Percentiles rank a stretch among this genome's conserved stretches.
These are phyloP conservation scores for Cordyceps javanica DNA, from an alignment of 2,329 filamentous ascomycete genomes.

Conservation along the genomic window DNA sequence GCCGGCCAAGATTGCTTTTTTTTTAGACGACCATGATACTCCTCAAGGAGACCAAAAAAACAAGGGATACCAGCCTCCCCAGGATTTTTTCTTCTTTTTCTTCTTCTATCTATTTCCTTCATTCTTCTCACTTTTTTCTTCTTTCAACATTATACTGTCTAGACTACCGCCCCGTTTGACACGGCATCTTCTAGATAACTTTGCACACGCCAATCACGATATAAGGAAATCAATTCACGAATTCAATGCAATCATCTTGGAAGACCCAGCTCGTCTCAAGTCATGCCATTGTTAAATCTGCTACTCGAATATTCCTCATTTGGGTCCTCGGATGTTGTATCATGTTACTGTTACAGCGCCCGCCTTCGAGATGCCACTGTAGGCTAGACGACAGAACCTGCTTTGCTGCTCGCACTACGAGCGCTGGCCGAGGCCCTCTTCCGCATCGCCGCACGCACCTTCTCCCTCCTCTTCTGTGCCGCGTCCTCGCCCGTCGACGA, in stretches of 20 bases:
- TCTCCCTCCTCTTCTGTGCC: slow-evolving; percentile 19
- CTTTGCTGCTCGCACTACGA: slow-evolving; percentile 15
- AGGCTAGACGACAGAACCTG: neutral
- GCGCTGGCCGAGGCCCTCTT: slow-evolving; percentile 17
- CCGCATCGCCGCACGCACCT: slow-evolving; percentile 23
- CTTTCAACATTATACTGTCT: slow-evolving; percentile 1
- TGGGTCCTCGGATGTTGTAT: too few relatives aligned
- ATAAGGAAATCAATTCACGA: neutral
- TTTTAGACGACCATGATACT: slow-evolving; percentile 6
- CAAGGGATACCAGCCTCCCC: slow-evolving; percentile 9
- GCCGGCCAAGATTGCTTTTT: slow-evolving; percentile 6
- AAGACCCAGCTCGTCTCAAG: neutral
- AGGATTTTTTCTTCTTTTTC: neutral
- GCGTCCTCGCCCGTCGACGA: slow-evolving; percentile 13
- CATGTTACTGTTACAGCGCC: too few relatives aligned
- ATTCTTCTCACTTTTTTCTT: neutral
- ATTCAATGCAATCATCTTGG: neutral
- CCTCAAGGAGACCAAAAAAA: slow-evolving; percentile 10
- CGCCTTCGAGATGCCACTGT: too few relatives aligned
- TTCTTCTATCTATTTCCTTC: too few relatives aligned
- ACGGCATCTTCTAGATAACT: slow-evolving; percentile 9
- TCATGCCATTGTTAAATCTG: neutral
- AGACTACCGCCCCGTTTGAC: neutral
- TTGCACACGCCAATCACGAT: slow-evolving; percentile 12
- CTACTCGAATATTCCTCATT: too few relatives aligned